Evolutionary conservation across 768 basidiomycete species (phyloP).

Genomic region (Leucocoprinus sp.): DNA sequence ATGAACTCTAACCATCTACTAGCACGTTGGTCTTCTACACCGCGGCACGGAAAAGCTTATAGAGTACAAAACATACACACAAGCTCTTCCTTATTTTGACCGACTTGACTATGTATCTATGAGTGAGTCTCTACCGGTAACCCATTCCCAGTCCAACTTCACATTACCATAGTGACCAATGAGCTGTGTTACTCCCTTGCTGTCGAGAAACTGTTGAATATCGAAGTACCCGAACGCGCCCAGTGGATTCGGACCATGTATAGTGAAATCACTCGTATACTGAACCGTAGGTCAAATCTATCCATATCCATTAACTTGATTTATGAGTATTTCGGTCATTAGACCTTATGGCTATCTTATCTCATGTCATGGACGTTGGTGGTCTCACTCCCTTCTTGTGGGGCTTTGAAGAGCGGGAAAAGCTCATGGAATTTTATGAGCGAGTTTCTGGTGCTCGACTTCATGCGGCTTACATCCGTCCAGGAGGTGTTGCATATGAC

Average conservation of each 20-base stretch:
- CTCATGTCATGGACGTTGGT: slow-evolving; percentile 96
- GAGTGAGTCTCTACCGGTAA: slow-evolving; percentile 51
- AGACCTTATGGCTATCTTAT: slow-evolving; percentile 96
- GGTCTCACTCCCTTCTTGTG: slow-evolving; percentile 98
- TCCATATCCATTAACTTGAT: slow-evolving; percentile 2
- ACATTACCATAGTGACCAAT: slow-evolving; percentile 77
- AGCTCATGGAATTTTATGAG: slow-evolving; percentile 99
- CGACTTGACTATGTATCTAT: slow-evolving; percentile 99
- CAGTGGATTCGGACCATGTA: slow-evolving; percentile 98
- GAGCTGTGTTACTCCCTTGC: slow-evolving; percentile 96
- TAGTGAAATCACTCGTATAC: slow-evolving; percentile 91
- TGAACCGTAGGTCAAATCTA: slow-evolving; percentile 62
- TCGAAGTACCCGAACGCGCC: slow-evolving; percentile 92
- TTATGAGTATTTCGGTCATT: slow-evolving; percentile 21
- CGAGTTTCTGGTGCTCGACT: slow-evolving; percentile 96
- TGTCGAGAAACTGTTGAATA: slow-evolving; percentile 96
- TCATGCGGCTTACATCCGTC: slow-evolving; percentile 96
- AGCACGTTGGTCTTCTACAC: slow-evolving; percentile 95
- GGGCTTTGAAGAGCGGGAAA: slow-evolving; percentile 99
- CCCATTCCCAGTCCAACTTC: background rate
- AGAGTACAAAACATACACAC: slow-evolving; percentile 97
- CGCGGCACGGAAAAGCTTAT: slow-evolving; percentile 98
- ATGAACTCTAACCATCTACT: slow-evolving; percentile 8
- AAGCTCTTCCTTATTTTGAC: slow-evolving; percentile 98
- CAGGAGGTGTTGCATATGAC: slow-evolving; percentile 96